phyloP scores from a whole-genome alignment of 73 alveolate genomes.

The Blepharisma stoltei region DNA sequence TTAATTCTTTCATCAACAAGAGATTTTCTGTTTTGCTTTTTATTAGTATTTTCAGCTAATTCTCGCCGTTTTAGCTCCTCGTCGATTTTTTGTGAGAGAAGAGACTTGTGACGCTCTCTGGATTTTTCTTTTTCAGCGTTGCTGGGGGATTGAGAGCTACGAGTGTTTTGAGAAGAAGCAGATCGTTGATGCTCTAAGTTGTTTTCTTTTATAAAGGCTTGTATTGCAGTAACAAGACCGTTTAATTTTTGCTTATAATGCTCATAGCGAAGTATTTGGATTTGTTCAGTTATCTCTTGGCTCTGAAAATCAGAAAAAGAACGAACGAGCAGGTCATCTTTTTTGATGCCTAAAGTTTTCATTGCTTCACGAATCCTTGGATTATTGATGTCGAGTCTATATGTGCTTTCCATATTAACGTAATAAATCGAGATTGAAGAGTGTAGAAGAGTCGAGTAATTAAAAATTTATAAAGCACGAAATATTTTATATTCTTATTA shows the following conservation, averaged over 20 bases:
- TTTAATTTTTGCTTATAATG: constrained; percentile 12
- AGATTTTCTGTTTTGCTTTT: neutral
- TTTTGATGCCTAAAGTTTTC: neutral
- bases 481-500: too few species aligned
- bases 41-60: neutral
- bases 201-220: neutral
- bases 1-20: constrained; percentile 4
- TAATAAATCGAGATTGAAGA: too few species aligned
- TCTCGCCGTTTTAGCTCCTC: constrained; percentile 3
- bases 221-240: neutral
- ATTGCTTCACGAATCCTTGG: constrained; percentile 11
- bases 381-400: neutral
- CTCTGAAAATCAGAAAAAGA: neutral
- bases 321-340: neutral
- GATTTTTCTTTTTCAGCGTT: neutral
- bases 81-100: neutral
- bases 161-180: neutral
- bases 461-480: too few species aligned
- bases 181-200: neutral
- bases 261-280: neutral
- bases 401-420: too few species aligned
- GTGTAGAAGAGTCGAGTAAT: too few species aligned
- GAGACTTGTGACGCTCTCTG: neutral
- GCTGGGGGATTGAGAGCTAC: neutral
- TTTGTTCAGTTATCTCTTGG: neutral